phyloP scores from a whole-genome alignment of 2,329 filamentous ascomycete genomes.

The Cryphonectria naterciae region DNA sequence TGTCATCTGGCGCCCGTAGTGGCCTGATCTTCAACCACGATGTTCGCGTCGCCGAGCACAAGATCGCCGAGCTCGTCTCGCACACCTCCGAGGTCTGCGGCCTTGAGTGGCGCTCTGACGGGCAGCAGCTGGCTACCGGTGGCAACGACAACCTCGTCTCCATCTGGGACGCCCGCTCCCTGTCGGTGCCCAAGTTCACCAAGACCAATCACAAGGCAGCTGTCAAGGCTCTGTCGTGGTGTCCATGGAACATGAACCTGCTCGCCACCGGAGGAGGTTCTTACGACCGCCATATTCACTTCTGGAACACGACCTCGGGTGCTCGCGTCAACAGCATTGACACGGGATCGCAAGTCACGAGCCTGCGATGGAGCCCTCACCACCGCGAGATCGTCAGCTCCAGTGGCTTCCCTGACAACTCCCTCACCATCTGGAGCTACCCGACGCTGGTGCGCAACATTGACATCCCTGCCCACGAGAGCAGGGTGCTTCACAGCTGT shows the following conservation, averaged over 20 bases:
- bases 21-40: constrained; percentile 98
- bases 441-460: constrained; percentile 95
- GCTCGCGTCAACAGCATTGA: constrained; percentile 99
- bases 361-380: constrained; percentile 91
- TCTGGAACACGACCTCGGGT: constrained; percentile 99
- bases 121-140: constrained; percentile 93
- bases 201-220: constrained; percentile 99
- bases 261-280: constrained; percentile 95
- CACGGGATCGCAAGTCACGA: constrained; percentile 96
- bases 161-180: constrained; percentile 96
- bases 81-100: constrained; percentile 98
- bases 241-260: constrained; percentile 97
- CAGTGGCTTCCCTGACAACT: constrained; percentile 98
- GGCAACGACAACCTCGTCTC: constrained; percentile 99
- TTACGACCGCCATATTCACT: constrained; percentile 97
- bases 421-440: constrained; percentile 98
- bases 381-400: constrained; percentile 99
- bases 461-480: constrained; percentile 97
- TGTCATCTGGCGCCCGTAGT: constrained; percentile 92
- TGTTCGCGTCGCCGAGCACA: constrained; percentile 96
- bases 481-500: constrained; percentile 92
- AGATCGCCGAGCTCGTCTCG: constrained; percentile 93
- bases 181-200: constrained; percentile 95
- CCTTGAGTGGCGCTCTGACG: constrained; percentile 95
- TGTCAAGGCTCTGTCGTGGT: constrained; percentile 98